Percentiles rank a stretch among this genome's conserved stretches.
These are phyloP conservation scores for bread wheat (Triticum aestivum) DNA, from an alignment of 176 grass and related monocot genomes.

Conservation along the genomic window DNA sequence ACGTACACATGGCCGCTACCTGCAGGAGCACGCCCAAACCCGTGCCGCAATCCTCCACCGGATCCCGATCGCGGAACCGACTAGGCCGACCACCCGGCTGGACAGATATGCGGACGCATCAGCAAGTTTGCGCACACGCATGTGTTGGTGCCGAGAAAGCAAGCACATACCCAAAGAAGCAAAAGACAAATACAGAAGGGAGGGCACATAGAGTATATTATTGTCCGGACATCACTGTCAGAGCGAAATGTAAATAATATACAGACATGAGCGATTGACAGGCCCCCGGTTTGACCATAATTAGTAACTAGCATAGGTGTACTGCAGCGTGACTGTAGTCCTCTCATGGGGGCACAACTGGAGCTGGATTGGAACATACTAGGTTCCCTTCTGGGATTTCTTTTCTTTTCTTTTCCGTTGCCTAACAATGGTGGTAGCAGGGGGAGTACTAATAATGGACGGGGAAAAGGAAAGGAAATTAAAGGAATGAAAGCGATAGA, in stretches of 20 bases:
- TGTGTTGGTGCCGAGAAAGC: slow-evolving; percentile 5
- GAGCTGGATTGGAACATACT: slow-evolving; percentile 39
- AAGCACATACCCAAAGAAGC: background rate
- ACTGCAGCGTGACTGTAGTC: background rate
- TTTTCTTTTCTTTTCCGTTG: background rate
- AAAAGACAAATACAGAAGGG: background rate
- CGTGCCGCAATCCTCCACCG: background rate
- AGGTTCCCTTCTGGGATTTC: background rate
- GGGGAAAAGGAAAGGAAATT: background rate
- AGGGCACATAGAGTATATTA: background rate
- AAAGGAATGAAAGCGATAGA: slow-evolving; percentile 19
- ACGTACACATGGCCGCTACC: background rate
- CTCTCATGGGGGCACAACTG: slow-evolving; percentile 7
- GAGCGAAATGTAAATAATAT: background rate
- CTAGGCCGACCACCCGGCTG: background rate
- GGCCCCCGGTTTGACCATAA: background rate
- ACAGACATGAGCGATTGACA: background rate
- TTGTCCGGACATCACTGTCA: slow-evolving; percentile 26
- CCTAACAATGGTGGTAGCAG: slow-evolving; percentile 16
- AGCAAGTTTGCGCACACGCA: background rate
- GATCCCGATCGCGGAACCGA: background rate
- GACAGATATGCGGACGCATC: background rate
- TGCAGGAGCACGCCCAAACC: background rate
- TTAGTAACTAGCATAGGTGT: slow-evolving; percentile 11
- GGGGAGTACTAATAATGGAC: background rate